Base-by-base conservation (phyloP, 2,329 filamentous ascomycete species). In the Xylariaceae sp. region DNA sequence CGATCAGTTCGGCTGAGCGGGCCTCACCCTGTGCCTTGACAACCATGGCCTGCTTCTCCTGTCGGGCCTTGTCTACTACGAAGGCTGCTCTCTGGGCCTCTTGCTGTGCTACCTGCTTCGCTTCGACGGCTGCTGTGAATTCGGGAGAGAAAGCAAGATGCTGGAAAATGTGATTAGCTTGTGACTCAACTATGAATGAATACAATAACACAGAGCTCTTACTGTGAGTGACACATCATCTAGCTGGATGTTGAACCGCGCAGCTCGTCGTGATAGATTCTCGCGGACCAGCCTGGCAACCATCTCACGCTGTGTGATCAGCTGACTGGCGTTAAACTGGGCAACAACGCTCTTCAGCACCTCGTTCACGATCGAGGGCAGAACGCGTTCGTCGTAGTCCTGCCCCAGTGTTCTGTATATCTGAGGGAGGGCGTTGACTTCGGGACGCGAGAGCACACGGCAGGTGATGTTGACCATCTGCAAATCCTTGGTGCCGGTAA, bases 391-490 rank as follows among this genome's bases (percentile, higher is more conserved):
- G 62, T 98, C 93, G 66, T 97, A 98, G 71, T 98, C 93, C 45
- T 84, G 85, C 44, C 93, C 93, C 27, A 98, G 79, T 1, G 93
- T 98, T 56, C 93, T 81, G 79, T 97, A 98, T 64, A 98, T 98
- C 72, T 95, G 89, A 16, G 93, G 93, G 34, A 98, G 82, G 23
- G 91, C 87, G 55, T 88, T 83, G 62, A 98, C 75, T 47, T 90
- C 83, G 45, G 93, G 93, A 60, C 90, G 79, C 48, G 92, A 96
- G 42, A 98, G 87, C 48, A 98, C 93, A 88, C 93, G 92, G 72
- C 93, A 98, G 64, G 92, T 98, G 67, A 98, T 97, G 80, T 98
- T 98, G 66, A 97, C 93, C 93, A 98, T 98, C 76, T 98, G 93
- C 71, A 98, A 75, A 72, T 98, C 93, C 78, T 98, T 98, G 64